phyloP scores from a whole-genome alignment of 148 eudicot genomes.

The Hydrangea macrophylla region DNA sequence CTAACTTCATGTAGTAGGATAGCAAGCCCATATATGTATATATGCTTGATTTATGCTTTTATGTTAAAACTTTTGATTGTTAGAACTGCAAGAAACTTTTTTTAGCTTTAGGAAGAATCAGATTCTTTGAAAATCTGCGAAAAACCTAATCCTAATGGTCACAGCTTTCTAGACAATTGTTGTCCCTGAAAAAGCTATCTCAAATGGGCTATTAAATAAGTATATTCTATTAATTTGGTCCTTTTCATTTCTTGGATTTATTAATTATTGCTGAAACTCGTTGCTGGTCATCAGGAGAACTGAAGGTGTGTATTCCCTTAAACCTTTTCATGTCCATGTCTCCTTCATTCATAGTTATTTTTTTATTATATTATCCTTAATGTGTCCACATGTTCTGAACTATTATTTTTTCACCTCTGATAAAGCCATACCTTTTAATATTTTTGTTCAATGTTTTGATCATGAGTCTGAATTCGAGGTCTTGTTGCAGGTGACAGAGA shows the following conservation, averaged over 20 bases:
- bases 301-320: conserved; percentile 58
- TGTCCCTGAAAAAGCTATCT: no score
- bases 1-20: no score
- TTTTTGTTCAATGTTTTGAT: conserved; percentile 6
- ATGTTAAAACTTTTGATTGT: neutral
- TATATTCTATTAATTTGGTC: conserved; percentile 26
- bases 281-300: conserved; percentile 54
- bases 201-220: no score
- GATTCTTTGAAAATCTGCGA: no score
- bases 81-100: neutral
- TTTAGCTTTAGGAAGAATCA: no score
- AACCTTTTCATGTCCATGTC: neutral
- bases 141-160: no score
- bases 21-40: no score
- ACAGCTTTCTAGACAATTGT: no score
- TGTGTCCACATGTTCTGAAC: no score
- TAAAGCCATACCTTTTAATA: neutral
- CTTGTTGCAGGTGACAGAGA: conserved; percentile 71
- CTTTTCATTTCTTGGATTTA: conserved; percentile 16
- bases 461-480: conserved; percentile 13
- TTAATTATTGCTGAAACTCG: conserved; percentile 23
- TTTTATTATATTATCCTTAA: no score
- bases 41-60: neutral
- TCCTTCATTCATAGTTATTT: no score
- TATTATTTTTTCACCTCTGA: neutral